Percentiles rank a stretch among this genome's conserved stretches.
Conservation (phyloP, 306 rosid genomes). For the Astragalus membranaceus region DNA sequence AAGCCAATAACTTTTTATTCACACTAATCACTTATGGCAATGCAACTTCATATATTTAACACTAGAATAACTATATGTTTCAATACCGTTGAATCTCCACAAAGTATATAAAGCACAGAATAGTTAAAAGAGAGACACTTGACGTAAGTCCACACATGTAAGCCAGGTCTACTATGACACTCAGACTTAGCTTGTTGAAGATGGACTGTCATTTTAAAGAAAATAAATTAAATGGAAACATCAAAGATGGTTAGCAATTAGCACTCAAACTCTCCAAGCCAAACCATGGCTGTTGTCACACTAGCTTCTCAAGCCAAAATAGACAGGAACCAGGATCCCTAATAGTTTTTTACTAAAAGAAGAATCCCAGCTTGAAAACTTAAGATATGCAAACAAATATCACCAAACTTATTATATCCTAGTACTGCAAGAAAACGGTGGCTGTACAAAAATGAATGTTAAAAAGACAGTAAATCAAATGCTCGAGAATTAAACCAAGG, state of each 20-base stretch:
- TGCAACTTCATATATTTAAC: not conserved
- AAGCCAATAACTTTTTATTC: not conserved
- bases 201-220: not conserved
- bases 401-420: not conserved
- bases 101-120: constrained; percentile 25
- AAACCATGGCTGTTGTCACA: not conserved
- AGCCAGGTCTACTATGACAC: not conserved
- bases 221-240: not conserved
- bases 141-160: constrained; percentile 36
- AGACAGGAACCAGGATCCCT: not conserved
- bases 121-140: constrained; percentile 42
- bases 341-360: not conserved
- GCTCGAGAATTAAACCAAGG: not conserved
- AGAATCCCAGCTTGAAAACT: not conserved
- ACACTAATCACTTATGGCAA: not conserved
- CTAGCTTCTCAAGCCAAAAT: not conserved
- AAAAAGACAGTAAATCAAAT: not conserved
- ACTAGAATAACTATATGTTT: constrained; percentile 11
- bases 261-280: not conserved
- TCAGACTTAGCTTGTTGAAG: not conserved
- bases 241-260: not conserved
- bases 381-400: not conserved
- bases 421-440: not conserved
- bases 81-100: constrained; percentile 44
- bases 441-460: not conserved